Evolutionary conservation across 441 rosid species (phyloP), one percentile per base, ranked within the genome.

Genomic region (Erodium moschatum): DNA sequence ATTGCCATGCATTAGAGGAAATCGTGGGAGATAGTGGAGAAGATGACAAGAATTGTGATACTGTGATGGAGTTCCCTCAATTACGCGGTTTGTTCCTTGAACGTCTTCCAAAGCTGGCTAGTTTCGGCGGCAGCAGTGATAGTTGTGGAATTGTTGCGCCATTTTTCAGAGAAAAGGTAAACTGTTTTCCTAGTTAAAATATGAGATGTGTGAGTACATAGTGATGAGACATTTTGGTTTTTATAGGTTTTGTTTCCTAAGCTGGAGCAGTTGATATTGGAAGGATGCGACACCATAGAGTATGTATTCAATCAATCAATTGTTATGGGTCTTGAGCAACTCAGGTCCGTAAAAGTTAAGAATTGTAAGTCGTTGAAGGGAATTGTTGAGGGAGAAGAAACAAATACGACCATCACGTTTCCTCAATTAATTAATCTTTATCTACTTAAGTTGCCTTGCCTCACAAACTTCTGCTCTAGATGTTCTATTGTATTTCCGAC

Each of bases 1-100:
- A 65, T 0, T 77, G 78, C 13, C 6, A 33, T 21, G 58, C 50
- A 40, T 64, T 74, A 13, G 16, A 33, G 56, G 64, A 20, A 15
- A 64, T 76, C 4, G 12, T 67, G 12, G 56, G 1, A 24, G 68
- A 33, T 3, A 40, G 27, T 38, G 6, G 29, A 42, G 21, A 21
- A 11, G 72, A 63, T 9, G 62, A 5, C 38, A 33, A 33, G 38
- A 33, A 33, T 3, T 0, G 38, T 33, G 38, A 64, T 21, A 64
- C 4, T 19, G 42, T 12, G 15, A 31, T 18, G 18, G 46, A 18
- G 31, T 69, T 77, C 6, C 4, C 0, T 60, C 19, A 61, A n/a
- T 33, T 75, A 20, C 21, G 48, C 3, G 18, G 35, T 15, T 46
- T 75, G 66, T 18, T 50, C 0, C 44, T 75, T 0, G 0, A 4